phyloP scores from a whole-genome alignment of 208 protist species.

The Wallacemonas sp. region DNA sequence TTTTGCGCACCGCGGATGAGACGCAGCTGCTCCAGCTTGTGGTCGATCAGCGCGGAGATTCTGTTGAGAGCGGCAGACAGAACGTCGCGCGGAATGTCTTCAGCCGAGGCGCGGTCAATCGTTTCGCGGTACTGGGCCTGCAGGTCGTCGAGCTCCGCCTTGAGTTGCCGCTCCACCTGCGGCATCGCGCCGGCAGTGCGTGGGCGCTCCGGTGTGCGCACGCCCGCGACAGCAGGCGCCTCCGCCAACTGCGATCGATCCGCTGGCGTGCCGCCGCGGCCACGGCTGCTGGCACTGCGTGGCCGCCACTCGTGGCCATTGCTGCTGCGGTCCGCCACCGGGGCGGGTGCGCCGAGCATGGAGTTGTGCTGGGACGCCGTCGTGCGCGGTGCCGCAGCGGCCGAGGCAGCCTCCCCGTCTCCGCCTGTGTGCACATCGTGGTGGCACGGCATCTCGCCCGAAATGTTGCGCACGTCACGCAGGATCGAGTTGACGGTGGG shows the following conservation, averaged over 20 bases:
- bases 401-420: not conserved
- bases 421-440: not conserved
- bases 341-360: not conserved
- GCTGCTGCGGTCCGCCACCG: not conserved
- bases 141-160: constrained; percentile 65
- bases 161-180: constrained; percentile 67
- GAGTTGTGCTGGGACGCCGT: not conserved
- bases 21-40: constrained; percentile 81
- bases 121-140: constrained; percentile 76
- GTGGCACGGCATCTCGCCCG: constrained; percentile 24
- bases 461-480: constrained; percentile 67
- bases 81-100: constrained; percentile 58
- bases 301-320: no score
- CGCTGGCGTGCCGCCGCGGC: not conserved
- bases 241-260: constrained; percentile 6
- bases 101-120: constrained; percentile 40
- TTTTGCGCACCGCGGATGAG: constrained; percentile 58
- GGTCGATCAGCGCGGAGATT: constrained; percentile 64
- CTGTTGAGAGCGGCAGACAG: constrained; percentile 53
- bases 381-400: not conserved
- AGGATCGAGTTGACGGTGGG: constrained; percentile 86
- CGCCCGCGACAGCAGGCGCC: not conserved
- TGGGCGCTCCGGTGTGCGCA: not conserved
- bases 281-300: not conserved
- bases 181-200: constrained; percentile 28